Evolutionary conservation across 371 early-diverging fungal genomes (phyloP).

Genomic region (Choanephora cucurbitarum): DNA sequence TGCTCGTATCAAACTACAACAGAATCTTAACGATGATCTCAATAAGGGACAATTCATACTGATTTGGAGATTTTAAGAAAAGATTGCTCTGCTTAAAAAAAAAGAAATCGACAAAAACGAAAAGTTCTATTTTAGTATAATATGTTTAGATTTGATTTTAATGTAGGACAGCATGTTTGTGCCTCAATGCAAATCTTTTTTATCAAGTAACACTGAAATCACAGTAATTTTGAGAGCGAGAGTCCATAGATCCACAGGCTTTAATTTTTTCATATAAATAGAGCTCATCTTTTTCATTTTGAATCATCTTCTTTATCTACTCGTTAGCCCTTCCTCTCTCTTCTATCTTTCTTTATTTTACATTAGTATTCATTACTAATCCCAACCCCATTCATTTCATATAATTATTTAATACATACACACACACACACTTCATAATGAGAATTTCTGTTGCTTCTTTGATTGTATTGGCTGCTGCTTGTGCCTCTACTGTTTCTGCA

Average conservation of each 20-base stretch:
- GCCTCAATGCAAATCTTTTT: background rate
- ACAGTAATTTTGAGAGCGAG: too few species aligned
- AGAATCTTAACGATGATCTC: too few species aligned
- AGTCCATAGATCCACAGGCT: too few species aligned
- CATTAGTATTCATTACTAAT: slow-evolving; percentile 3
- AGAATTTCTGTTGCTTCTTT: slow-evolving; percentile 13
- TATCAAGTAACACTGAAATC: too few species aligned
- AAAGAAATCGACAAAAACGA: too few species aligned
- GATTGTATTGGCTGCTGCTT: slow-evolving; percentile 7
- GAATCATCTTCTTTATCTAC: background rate
- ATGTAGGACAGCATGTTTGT: background rate
- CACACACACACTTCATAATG: slow-evolving; percentile 2
- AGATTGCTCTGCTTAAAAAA: too few species aligned
- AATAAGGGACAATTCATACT: too few species aligned
- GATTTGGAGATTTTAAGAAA: too few species aligned
- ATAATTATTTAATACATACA: background rate
- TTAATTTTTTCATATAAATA: background rate
- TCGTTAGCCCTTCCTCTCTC: too few species aligned
- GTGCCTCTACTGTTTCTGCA: slow-evolving; percentile 6
- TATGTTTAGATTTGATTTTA: background rate
- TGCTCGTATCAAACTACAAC: too few species aligned
- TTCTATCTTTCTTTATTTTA: background rate
- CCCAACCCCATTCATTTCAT: background rate
- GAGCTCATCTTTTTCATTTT: background rate
- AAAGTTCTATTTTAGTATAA: background rate